Conservation (phyloP, 805 yeast species). For the Phaffomyces opuntiae region DNA sequence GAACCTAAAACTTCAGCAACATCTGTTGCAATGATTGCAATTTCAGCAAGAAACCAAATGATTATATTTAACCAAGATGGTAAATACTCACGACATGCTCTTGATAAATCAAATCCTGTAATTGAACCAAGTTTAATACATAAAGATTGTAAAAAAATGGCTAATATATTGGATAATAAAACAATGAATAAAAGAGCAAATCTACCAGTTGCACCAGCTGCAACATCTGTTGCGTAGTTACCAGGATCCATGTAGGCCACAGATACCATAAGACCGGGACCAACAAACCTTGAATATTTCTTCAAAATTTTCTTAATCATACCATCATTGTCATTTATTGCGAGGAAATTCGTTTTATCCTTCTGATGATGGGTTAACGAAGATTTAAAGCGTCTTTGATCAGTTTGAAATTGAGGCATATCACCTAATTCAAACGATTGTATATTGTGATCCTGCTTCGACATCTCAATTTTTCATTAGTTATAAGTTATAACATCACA, state of each 20-base stretch:
- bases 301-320: constrained; percentile 23
- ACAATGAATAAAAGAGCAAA: constrained; percentile 69
- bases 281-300: constrained; percentile 64
- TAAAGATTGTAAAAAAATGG: constrained; percentile 73
- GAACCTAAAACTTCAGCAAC: constrained; percentile 93
- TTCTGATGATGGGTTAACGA: too few species aligned
- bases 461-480: too few species aligned
- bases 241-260: constrained; percentile 96
- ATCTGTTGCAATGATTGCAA: constrained; percentile 88
- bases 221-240: constrained; percentile 82
- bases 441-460: too few species aligned
- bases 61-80: constrained; percentile 58
- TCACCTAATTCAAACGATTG: too few species aligned
- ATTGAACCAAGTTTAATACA: constrained; percentile 85
- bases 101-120: constrained; percentile 83
- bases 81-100: constrained; percentile 68
- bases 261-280: constrained; percentile 83
- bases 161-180: constrained; percentile 73
- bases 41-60: constrained; percentile 73
- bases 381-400: too few species aligned
- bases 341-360: constrained; percentile 2
- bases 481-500: too few species aligned
- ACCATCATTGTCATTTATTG: constrained; percentile 14
- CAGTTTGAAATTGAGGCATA: too few species aligned
- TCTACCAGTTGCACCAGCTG: constrained; percentile 77